phyloP scores from a whole-genome alignment of 2,329 filamentous ascomycete genomes.

The Trichoderma sp. region DNA sequence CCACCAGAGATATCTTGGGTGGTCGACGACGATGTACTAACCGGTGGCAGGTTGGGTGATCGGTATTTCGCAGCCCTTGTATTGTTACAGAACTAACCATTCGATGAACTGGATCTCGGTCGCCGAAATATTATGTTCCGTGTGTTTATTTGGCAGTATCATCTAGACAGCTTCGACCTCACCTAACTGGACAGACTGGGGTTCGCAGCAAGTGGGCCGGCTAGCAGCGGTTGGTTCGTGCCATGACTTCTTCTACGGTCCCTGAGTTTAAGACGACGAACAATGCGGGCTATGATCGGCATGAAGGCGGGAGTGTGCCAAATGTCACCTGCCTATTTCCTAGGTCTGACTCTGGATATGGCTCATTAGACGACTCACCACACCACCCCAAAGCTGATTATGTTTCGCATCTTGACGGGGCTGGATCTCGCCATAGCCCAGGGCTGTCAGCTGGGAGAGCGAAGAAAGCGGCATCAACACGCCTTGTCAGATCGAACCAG shows the following conservation, averaged over 20 bases:
- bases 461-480: background rate
- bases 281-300: constrained; percentile 7
- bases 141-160: background rate
- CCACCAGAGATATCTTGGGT: constrained; percentile 1
- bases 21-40: constrained; percentile 1
- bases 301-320: background rate
- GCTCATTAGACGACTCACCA: constrained; percentile 25
- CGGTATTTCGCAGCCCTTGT: background rate
- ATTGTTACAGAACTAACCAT: background rate
- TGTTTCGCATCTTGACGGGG: constrained; percentile 12
- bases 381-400: background rate
- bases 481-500: background rate
- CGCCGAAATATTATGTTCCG: background rate
- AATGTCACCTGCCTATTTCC: constrained; percentile 20
- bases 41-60: background rate
- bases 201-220: background rate
- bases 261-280: background rate
- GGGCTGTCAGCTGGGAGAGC: background rate
- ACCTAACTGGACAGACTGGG: background rate
- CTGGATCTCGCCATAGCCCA: constrained; percentile 13
- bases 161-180: background rate
- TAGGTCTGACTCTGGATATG: constrained; percentile 32
- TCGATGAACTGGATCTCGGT: background rate
- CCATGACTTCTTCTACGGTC: constrained; percentile 12
- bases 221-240: background rate